A percentile compares a stretch with the other conserved stretches of the same genome.
phyloP scores from a whole-genome alignment of 129 eudicot species.

The Tagetes patula region DNA sequence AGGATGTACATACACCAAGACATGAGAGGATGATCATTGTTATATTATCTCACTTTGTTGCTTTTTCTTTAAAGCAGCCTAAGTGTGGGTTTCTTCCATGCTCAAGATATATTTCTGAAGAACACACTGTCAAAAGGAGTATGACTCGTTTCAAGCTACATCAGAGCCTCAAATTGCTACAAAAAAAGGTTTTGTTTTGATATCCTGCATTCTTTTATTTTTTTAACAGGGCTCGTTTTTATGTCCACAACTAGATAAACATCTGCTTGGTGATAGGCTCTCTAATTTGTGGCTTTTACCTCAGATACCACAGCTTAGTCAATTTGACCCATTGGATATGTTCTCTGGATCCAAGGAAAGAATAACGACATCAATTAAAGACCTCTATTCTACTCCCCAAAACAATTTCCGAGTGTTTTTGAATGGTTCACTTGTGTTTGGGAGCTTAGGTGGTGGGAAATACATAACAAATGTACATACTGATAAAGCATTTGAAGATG shows the following conservation, averaged over 20 bases:
- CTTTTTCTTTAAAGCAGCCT: slow-evolving; percentile 58
- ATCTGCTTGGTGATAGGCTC: slow-evolving; percentile 7
- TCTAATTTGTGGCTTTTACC: slow-evolving; percentile 19
- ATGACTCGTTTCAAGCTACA: slow-evolving; percentile 81
- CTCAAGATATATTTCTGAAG: slow-evolving; percentile 67
- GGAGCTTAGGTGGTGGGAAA: slow-evolving; percentile 74
- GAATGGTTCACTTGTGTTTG: slow-evolving; percentile 75
- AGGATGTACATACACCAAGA: background rate
- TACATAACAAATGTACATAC: slow-evolving; percentile 39
- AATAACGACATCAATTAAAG: slow-evolving; percentile 60
- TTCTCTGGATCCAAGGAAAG: slow-evolving; percentile 76
- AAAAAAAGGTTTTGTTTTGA: slow-evolving; percentile 54
- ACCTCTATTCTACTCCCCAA: slow-evolving; percentile 76
- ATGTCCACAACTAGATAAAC: slow-evolving; percentile 13
- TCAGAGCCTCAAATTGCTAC: slow-evolving; percentile 66
- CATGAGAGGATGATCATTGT: slow-evolving; percentile 7
- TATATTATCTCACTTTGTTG: slow-evolving; percentile 25
- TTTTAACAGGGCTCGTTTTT: background rate
- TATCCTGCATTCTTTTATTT: slow-evolving; percentile 13
- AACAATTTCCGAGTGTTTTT: slow-evolving; percentile 92
- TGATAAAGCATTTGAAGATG: slow-evolving; percentile 57
- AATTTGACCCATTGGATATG: slow-evolving; percentile 83
- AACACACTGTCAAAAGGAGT: slow-evolving; percentile 56
- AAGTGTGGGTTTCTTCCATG: slow-evolving; percentile 87
- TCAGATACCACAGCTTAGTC: slow-evolving; percentile 78